These are phyloP conservation scores for Geranium brycei DNA, from an alignment of 345 rosid genomes.

Conservation along the genomic window DNA sequence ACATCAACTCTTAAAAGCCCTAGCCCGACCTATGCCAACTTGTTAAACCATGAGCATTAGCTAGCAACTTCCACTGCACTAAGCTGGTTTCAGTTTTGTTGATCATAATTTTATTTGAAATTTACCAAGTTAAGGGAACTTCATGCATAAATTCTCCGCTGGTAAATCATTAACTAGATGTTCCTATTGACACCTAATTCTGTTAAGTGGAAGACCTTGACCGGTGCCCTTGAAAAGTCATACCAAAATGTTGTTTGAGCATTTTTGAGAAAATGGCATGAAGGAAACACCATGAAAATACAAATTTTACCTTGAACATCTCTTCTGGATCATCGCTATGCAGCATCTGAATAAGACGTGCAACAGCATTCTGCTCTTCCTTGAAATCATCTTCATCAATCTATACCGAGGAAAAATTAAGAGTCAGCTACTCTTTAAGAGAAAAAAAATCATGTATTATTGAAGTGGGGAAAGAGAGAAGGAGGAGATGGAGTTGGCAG, in stretches of 20 bases:
- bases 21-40: too few relatives aligned
- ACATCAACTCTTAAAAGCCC: too few relatives aligned
- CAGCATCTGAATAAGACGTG: constrained; percentile 87
- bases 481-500: background rate
- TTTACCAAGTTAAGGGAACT: background rate
- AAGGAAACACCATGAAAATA: too few relatives aligned
- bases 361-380: constrained; percentile 96
- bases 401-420: constrained; percentile 22
- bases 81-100: too few relatives aligned
- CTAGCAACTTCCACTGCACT: too few relatives aligned
- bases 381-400: constrained; percentile 89
- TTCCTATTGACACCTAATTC: background rate
- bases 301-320: constrained; percentile 67
- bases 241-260: background rate
- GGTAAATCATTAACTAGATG: background rate
- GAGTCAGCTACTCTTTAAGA: constrained; percentile 6
- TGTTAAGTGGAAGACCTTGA: background rate
- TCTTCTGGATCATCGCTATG: constrained; percentile 79
- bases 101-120: background rate
- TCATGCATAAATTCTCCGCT: background rate
- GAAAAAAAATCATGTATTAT: background rate
- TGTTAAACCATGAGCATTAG: too few relatives aligned
- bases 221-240: background rate
- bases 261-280: background rate
- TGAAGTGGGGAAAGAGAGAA: background rate